These are phyloP conservation scores for Coemansia aciculifera DNA, from an alignment of 192 early-diverging fungal species.

Conservation along the genomic window DNA sequence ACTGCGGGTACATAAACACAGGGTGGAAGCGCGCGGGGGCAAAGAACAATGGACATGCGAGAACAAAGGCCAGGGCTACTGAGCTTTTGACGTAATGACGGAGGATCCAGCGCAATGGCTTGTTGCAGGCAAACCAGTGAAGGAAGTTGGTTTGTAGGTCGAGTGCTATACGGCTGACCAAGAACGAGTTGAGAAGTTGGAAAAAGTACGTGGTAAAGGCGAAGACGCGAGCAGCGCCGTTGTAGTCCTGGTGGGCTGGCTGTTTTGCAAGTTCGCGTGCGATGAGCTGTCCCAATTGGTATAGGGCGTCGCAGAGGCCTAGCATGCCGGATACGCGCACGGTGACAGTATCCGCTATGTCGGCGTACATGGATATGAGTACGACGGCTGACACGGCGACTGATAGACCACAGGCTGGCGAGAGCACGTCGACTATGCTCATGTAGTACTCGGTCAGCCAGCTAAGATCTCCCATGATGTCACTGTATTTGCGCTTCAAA, in stretches of 20 bases:
- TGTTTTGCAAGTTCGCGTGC: constrained; percentile 34
- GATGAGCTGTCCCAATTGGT: constrained; percentile 40
- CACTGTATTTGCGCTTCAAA: not conserved
- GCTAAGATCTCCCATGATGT: constrained; percentile 10
- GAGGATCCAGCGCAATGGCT: constrained; percentile 34
- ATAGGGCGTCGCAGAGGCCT: constrained; percentile 39
- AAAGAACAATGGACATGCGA: constrained; percentile 37
- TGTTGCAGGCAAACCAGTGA: constrained; percentile 37
- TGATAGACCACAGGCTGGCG: constrained; percentile 44
- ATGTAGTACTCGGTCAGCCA: constrained; percentile 49
- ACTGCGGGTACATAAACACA: constrained; percentile 32
- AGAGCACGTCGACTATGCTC: constrained; percentile 42
- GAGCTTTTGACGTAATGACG: constrained; percentile 29
- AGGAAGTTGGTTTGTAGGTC: constrained; percentile 50
- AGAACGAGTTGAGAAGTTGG: constrained; percentile 36
- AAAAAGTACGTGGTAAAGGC: constrained; percentile 42
- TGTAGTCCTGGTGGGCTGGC: constrained; percentile 8
- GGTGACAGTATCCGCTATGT: constrained; percentile 34
- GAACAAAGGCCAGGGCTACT: constrained; percentile 21
- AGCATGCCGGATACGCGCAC: constrained; percentile 49
- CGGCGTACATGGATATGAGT: constrained; percentile 44
- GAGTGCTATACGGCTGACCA: constrained; percentile 44
- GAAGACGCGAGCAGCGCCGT: constrained; percentile 35
- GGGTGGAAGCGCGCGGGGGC: constrained; percentile 32
- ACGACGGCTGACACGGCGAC: constrained; percentile 39